Evolutionary conservation across 1,139 yeast genomes (phyloP).

Genomic region (Yamadazyma buinensis): DNA sequence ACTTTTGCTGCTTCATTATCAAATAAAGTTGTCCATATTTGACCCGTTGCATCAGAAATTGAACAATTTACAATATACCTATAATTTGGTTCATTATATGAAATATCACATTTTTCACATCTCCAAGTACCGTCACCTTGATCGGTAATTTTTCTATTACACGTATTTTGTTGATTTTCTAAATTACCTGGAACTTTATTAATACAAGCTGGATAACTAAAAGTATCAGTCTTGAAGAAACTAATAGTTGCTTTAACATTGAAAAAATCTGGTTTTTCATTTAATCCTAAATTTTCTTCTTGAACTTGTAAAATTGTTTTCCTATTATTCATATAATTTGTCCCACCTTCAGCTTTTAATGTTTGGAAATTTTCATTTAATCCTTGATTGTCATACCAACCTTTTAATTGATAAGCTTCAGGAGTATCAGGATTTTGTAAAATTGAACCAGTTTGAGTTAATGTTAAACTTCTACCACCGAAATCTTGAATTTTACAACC

Average conservation of each 20-base stretch:
- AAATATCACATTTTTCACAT: constrained; percentile 85
- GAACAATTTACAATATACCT: constrained; percentile 74
- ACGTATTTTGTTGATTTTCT: constrained; percentile 31
- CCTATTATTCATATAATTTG: constrained; percentile 41
- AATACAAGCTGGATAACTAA: constrained; percentile 90
- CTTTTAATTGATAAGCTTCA: constrained; percentile 83
- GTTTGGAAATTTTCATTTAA: constrained; percentile 56
- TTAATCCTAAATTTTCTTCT: constrained; percentile 65
- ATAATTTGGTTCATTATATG: constrained; percentile 64
- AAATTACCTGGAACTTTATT: constrained; percentile 25
- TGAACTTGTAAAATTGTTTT: constrained; percentile 66
- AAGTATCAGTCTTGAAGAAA: constrained; percentile 66
- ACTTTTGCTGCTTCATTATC: constrained; percentile 77
- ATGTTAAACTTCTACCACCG: constrained; percentile 79
- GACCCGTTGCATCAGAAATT: constrained; percentile 76
- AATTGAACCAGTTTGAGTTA: constrained; percentile 75
- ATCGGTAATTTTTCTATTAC: constrained; percentile 81
- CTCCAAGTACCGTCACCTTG: constrained; percentile 79
- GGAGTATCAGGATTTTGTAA: constrained; percentile 81
- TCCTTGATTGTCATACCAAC: constrained; percentile 92
- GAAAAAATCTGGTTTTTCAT: constrained; percentile 78
- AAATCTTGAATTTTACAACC: constrained; percentile 89
- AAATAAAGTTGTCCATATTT: constrained; percentile 82
- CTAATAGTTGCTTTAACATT: constrained; percentile 69
- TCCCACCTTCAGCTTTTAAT: constrained; percentile 41